Evolutionary conservation across 805 yeast genomes (phyloP).

Genomic region (Zygosaccharomyces pseudorouxii): DNA sequence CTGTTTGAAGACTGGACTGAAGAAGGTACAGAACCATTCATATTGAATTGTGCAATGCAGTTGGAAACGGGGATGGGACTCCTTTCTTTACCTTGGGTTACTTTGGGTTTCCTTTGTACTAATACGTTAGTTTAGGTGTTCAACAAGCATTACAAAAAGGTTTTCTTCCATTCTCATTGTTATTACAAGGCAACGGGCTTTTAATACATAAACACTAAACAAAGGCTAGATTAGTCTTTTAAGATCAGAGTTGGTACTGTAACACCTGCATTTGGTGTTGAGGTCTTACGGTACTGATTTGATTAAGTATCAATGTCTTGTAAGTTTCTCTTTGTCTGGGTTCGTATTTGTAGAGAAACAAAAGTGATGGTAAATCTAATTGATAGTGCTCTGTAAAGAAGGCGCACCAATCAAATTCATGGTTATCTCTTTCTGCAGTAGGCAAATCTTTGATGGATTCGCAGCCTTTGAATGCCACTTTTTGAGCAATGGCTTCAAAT

Average conservation of each 20-base stretch:
- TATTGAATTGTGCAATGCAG: neutral
- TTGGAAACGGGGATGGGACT: neutral
- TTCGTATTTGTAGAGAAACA: conserved; percentile 18
- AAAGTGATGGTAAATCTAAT: conserved; percentile 15
- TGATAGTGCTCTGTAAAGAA: conserved; percentile 18
- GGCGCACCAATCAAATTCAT: conserved; percentile 24
- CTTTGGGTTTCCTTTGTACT: neutral
- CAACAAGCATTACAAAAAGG: no score
- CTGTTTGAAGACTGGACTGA: conserved; percentile 22
- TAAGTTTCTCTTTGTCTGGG: conserved; percentile 8
- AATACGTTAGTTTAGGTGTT: no score
- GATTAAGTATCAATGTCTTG: conserved; percentile 22
- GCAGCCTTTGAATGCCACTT: conserved; percentile 29
- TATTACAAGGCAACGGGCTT: no score
- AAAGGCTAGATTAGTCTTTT: neutral
- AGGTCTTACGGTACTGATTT: conserved; percentile 24
- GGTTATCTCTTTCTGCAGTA: conserved; percentile 17
- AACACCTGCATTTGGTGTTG: conserved; percentile 21
- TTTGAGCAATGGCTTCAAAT: conserved; percentile 31
- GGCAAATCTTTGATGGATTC: conserved; percentile 26
- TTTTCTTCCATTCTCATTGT: no score
- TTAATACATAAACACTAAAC: neutral
- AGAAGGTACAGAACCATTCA: conserved; percentile 17
- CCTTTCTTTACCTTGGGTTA: neutral
- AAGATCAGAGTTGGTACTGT: conserved; percentile 26